Evolutionary conservation across 805 yeast species (phyloP), one percentile per base, ranked within the genome.

Genomic region (Torulaspora quercuum): DNA sequence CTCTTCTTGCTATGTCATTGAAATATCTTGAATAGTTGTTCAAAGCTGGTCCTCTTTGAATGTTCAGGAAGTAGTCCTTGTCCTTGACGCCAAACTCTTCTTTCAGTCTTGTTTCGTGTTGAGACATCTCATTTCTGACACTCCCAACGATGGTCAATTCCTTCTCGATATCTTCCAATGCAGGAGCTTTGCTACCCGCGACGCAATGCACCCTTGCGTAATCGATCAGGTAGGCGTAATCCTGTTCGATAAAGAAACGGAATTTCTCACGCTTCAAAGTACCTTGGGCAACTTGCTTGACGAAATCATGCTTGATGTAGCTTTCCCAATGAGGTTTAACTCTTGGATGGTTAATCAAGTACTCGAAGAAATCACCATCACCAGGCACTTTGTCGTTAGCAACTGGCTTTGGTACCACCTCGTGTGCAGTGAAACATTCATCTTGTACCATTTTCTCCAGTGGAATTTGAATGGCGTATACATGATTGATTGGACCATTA

Each of bases 401-500:
- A n/a, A 12, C 23, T 7, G 29, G 25, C 7, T 28, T 33, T 6
- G 46, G 39, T 1, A 50, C 32, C n/a, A 54, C 35, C 5, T 45
- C 51, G 15, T 49, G 46, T 2, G 53, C 63, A 7, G 46, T 35
- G 37, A 57, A 58, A 37, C 62, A 55, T 37, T 56, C 58, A 29
- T 59, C 62, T n/a, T 33, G 26, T 39, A 54, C 33, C 69, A 69
- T 46, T 44, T 52, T 43, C 41, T 51, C 54, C 45, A 67, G 19
- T 52, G 70, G 58, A 33, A 50, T 43, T 22, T 53, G 51, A 18
- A 69, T 49, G 23, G 61, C 60, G 37, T 65, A 71, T 11, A 68
- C 64, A 57, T 87, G 95, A 57, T 86, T 82, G 36, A 87, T 63
- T 1, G 95, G 94, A 0, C 95, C 94, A 51, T 77, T 69, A 2